Percentiles rank a stretch among this genome's conserved stretches.
Conservation (phyloP, 2,329 filamentous ascomycete species). For the Tolypocladium album region DNA sequence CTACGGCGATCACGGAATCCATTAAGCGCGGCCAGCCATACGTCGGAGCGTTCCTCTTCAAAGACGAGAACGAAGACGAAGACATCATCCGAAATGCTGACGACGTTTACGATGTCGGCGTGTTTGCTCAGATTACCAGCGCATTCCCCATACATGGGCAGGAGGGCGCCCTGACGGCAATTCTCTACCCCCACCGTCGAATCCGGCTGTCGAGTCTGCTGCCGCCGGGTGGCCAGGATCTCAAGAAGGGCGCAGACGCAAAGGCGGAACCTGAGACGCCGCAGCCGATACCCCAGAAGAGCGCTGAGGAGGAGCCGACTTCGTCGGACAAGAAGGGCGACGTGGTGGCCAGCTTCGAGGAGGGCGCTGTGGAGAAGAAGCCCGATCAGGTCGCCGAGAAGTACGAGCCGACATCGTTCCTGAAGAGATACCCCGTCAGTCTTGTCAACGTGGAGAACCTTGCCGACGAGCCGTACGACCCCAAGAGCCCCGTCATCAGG, state of each 20-base stretch:
- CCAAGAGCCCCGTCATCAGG: constrained; percentile 78
- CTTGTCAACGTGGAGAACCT: constrained; percentile 94
- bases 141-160: constrained; percentile 86
- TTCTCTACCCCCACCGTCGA: constrained; percentile 89
- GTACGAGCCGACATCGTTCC: constrained; percentile 83
- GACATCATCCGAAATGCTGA: constrained; percentile 84
- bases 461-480: constrained; percentile 77
- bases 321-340: constrained; percentile 70
- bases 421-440: constrained; percentile 85
- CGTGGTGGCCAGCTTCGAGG: constrained; percentile 94
- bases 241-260: constrained; percentile 36
- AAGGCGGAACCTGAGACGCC: constrained; percentile 39
- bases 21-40: constrained; percentile 96
- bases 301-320: constrained; percentile 36
- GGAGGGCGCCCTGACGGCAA: constrained; percentile 76
- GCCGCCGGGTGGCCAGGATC: constrained; percentile 47
- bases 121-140: constrained; percentile 96
- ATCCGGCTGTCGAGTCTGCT: constrained; percentile 83
- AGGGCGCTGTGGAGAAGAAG: constrained; percentile 55
- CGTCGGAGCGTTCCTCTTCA: constrained; percentile 92
- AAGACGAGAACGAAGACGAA: constrained; percentile 87
- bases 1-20: constrained; percentile 87
- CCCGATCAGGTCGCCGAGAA: constrained; percentile 38
- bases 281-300: constrained; percentile 48
- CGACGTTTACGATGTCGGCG: constrained; percentile 91